These are phyloP conservation scores for Lasiodiplodia gonubiensis DNA, from an alignment of 2,329 filamentous ascomycete genomes.

Conservation along the genomic window DNA sequence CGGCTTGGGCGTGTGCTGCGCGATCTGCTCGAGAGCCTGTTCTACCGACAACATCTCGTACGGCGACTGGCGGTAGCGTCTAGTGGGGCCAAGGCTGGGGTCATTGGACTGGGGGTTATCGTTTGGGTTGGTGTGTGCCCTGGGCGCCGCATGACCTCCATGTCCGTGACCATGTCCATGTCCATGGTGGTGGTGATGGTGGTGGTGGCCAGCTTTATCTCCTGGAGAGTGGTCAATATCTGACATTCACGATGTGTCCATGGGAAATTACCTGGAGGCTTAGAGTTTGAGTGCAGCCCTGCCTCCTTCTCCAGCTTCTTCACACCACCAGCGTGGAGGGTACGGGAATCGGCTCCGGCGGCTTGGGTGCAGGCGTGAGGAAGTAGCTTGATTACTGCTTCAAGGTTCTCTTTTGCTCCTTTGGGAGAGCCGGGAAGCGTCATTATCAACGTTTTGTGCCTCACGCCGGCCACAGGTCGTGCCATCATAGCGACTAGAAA, in stretches of 20 bases:
- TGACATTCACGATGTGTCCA: background rate
- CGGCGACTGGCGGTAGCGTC: constrained; percentile 81
- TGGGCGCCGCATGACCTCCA: constrained; percentile 53
- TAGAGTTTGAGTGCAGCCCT: constrained; percentile 57
- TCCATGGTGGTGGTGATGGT: constrained; percentile 56
- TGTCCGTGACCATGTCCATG: constrained; percentile 70
- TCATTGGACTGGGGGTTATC: constrained; percentile 65
- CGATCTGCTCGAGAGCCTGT: constrained; percentile 76
- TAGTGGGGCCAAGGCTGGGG: constrained; percentile 64
- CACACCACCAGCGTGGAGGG: constrained; percentile 78
- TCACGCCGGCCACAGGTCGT: constrained; percentile 85
- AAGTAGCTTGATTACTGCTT: constrained; percentile 85
- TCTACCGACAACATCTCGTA: constrained; percentile 90
- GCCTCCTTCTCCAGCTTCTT: constrained; percentile 85
- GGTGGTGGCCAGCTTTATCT: constrained; percentile 35
- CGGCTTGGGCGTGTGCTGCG: constrained; percentile 72
- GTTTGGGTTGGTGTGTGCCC: constrained; percentile 72
- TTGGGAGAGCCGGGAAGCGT: constrained; percentile 95
- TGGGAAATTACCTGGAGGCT: constrained; percentile 32
- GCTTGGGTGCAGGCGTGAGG: constrained; percentile 95
- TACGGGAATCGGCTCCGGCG: constrained; percentile 79
- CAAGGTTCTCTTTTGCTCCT: constrained; percentile 90
- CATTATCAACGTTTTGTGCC: constrained; percentile 80
- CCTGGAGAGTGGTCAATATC: background rate
- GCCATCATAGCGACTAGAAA: constrained; percentile 91